Percentiles rank a stretch among this genome's conserved stretches.
Evolutionary conservation across 2,329 filamentous ascomycete species (phyloP).

Genomic region (Pseudofabraea citricarpa): DNA sequence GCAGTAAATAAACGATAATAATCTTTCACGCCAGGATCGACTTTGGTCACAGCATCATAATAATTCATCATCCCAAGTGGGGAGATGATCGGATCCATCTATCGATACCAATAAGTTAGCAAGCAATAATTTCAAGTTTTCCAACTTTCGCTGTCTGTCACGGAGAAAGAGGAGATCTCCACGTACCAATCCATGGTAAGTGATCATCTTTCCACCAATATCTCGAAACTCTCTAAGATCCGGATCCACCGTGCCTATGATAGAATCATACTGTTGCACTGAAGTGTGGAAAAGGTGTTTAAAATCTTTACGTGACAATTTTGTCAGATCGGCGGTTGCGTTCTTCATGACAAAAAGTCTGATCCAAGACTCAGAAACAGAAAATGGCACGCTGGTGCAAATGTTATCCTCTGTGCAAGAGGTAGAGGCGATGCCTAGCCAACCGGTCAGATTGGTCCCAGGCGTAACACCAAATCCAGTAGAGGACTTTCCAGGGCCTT

Average conservation of each 20-base stretch:
- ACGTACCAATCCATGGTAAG: conserved; percentile 6
- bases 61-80: conserved; percentile 16
- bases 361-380: conserved; percentile 3
- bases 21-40: conserved; percentile 14
- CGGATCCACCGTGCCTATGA: conserved; percentile 1
- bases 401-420: not conserved
- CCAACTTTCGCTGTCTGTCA: too few relatives aligned
- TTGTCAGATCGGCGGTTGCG: conserved; percentile 1
- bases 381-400: not conserved
- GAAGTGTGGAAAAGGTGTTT: not conserved
- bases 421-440: not conserved
- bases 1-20: conserved; percentile 27
- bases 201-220: conserved; percentile 6
- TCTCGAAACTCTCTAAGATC: conserved; percentile 1
- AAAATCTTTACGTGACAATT: conserved; percentile 2
- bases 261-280: not conserved
- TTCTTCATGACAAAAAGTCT: conserved; percentile 4
- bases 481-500: not conserved
- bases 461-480: conserved; percentile 4
- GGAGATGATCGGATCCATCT: conserved; percentile 1
- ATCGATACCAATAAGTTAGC: not conserved
- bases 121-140: too few relatives aligned
- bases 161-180: not conserved
- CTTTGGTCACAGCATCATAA: conserved; percentile 14
- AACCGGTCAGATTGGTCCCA: not conserved